phyloP scores from a whole-genome alignment of 176 grass and related monocot species.

The Zea mays region DNA sequence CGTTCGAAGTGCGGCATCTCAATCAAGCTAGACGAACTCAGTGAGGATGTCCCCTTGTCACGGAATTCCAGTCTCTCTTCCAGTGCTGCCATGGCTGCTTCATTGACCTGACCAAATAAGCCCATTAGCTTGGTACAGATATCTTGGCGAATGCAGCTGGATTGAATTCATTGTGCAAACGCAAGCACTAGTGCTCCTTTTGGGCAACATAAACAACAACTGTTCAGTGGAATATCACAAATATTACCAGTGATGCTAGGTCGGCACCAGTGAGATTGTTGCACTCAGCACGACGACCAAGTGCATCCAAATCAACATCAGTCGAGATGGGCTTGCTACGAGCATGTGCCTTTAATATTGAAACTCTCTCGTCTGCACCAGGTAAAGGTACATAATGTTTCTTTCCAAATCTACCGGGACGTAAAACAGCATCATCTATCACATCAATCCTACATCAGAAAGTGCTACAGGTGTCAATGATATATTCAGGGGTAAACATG shows the following conservation, averaged over 20 bases:
- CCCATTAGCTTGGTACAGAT: neutral
- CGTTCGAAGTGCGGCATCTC: constrained; percentile 59
- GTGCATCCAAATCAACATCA: constrained; percentile 53
- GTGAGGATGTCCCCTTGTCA: constrained; percentile 41
- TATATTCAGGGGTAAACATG: neutral
- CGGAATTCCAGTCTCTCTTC: constrained; percentile 54
- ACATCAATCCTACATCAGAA: constrained; percentile 65
- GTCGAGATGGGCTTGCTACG: constrained; percentile 57
- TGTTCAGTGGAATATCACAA: neutral
- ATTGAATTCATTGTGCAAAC: neutral
- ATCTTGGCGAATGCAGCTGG: neutral
- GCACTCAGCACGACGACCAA: constrained; percentile 58
- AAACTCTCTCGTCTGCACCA: constrained; percentile 52
- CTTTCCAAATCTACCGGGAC: constrained; percentile 84
- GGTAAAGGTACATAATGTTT: constrained; percentile 81
- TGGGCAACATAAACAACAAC: neutral
- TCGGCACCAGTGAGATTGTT: constrained; percentile 76
- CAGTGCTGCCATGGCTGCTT: constrained; percentile 77
- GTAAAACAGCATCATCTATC: constrained; percentile 80
- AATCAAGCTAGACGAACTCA: constrained; percentile 45
- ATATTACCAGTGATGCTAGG: constrained; percentile 67
- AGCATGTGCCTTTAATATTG: constrained; percentile 77
- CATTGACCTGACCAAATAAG: constrained; percentile 59
- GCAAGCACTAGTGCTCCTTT: neutral
- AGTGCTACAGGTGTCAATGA: neutral